Conservation (phyloP, 2,329 filamentous ascomycete genomes). For the Penicillium italicum region DNA sequence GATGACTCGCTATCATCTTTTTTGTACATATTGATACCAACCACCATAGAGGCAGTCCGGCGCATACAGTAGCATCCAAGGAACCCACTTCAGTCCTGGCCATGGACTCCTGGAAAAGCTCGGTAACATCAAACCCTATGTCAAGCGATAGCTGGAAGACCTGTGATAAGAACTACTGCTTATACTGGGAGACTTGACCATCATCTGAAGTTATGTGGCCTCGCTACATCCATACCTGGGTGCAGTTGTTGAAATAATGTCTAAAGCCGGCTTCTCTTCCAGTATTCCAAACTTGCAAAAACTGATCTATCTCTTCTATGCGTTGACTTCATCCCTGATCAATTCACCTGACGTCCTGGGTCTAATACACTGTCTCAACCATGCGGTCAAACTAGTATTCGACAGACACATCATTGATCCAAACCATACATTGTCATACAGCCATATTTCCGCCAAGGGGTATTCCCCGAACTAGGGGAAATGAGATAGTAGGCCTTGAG, state of each 20-base stretch:
- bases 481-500: too few species aligned
- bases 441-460: too few species aligned
- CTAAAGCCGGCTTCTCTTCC: background rate
- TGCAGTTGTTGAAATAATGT: background rate
- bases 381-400: too few species aligned
- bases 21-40: constrained; percentile 13
- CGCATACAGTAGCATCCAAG: constrained; percentile 7
- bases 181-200: background rate
- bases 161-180: background rate
- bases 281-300: background rate
- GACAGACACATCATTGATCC: too few species aligned
- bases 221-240: background rate
- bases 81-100: background rate
- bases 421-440: too few species aligned
- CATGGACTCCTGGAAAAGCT: background rate
- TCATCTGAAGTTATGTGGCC: background rate
- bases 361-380: too few species aligned
- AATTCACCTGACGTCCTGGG: background rate
- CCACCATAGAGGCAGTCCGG: constrained; percentile 10
- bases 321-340: background rate
- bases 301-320: background rate
- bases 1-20: constrained; percentile 19
- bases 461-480: too few species aligned
- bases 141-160: background rate
- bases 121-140: background rate